phyloP scores from a whole-genome alignment of 768 basidiomycete species.

The Serpula lacrymans region DNA sequence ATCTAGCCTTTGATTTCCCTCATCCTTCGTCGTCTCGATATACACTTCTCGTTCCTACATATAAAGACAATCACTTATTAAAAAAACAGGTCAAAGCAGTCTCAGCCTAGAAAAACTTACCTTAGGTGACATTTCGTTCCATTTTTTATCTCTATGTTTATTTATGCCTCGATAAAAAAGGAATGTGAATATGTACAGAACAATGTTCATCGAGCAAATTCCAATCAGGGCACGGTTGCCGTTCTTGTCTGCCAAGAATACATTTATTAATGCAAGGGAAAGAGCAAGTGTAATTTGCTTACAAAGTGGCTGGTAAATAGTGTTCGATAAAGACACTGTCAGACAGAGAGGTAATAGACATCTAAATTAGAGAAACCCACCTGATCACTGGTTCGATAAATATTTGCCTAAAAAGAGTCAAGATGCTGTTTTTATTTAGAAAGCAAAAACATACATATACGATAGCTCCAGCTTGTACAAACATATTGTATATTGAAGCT shows the following conservation, averaged over 20 bases:
- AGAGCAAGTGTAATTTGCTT: no score
- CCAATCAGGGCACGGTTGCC: slow-evolving; percentile 56
- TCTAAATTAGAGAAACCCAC: slow-evolving; percentile 16
- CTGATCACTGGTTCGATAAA: slow-evolving; percentile 52
- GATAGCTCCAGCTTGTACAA: slow-evolving; percentile 55
- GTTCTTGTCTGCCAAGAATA: slow-evolving; percentile 42
- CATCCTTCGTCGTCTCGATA: slow-evolving; percentile 56
- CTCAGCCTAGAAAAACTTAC: slow-evolving; percentile 23
- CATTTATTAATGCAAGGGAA: neutral
- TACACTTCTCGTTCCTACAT: slow-evolving; percentile 54
- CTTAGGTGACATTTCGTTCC: slow-evolving; percentile 48
- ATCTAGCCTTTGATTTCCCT: slow-evolving; percentile 57
- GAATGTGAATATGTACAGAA: slow-evolving; percentile 47
- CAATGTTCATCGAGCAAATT: slow-evolving; percentile 53
- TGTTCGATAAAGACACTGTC: no score
- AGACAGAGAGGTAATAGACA: slow-evolving; percentile 30
- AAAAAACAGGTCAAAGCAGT: slow-evolving; percentile 36
- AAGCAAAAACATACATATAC: slow-evolving; percentile 34
- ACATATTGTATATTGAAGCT: slow-evolving; percentile 58
- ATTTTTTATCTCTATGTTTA: slow-evolving; percentile 42
- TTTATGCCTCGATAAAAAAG: slow-evolving; percentile 56
- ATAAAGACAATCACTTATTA: slow-evolving; percentile 18
- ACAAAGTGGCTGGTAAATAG: slow-evolving; percentile 24
- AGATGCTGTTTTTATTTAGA: neutral
- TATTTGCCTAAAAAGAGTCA: slow-evolving; percentile 40